phyloP scores from a whole-genome alignment of 352 stramenopile genomes.

The Phytophthora litchii region DNA sequence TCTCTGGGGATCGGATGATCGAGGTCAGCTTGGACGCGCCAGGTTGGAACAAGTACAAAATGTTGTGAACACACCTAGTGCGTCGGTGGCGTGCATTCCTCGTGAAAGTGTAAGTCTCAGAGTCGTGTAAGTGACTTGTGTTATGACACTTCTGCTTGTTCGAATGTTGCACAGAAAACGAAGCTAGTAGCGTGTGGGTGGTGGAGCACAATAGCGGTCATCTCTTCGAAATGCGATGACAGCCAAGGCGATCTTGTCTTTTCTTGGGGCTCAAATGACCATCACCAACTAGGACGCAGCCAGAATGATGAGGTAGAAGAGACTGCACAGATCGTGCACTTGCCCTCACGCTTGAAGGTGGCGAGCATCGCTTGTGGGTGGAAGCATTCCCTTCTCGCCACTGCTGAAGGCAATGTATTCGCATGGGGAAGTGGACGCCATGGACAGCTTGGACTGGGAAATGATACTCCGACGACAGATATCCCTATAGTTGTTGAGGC shows the following conservation, averaged over 20 bases:
- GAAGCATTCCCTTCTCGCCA: conserved; percentile 80
- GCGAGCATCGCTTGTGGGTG: conserved; percentile 77
- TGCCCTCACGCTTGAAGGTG: conserved; percentile 40
- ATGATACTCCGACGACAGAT: conserved; percentile 18
- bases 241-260: conserved; percentile 29
- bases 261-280: conserved; percentile 66
- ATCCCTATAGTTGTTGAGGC: conserved; percentile 36
- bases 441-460: conserved; percentile 74
- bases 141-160: not conserved
- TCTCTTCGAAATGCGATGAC: conserved; percentile 16
- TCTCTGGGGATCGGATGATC: conserved; percentile 74
- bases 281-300: conserved; percentile 52
- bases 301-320: not conserved
- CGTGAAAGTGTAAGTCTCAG: conserved; percentile 14
- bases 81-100: conserved; percentile 16
- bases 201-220: conserved; percentile 66
- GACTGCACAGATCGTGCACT: conserved; percentile 15
- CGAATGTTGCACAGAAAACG: conserved; percentile 22
- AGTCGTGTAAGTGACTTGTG: not conserved
- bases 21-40: conserved; percentile 44
- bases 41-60: conserved; percentile 13
- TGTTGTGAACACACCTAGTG: conserved; percentile 5
- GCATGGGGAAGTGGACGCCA: conserved; percentile 77
- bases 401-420: conserved; percentile 52
- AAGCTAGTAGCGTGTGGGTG: conserved; percentile 71